These are phyloP conservation scores for Mycena vitilis DNA, from an alignment of 768 basidiomycete species.

Conservation along the genomic window DNA sequence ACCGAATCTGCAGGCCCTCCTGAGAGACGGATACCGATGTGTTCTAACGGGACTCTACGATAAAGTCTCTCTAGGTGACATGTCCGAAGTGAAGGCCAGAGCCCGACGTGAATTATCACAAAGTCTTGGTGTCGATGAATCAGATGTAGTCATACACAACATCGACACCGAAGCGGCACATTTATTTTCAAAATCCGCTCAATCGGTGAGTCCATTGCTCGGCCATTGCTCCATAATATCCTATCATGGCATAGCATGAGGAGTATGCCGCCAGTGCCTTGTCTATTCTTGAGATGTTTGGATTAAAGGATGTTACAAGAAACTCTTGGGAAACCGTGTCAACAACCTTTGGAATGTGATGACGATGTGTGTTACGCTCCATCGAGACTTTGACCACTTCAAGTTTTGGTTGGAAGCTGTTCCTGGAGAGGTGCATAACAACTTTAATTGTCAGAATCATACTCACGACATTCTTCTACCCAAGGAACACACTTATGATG, in stretches of 20 bases:
- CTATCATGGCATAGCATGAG: conserved; percentile 7
- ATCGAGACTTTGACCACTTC: conserved; percentile 20
- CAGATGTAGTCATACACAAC: not conserved
- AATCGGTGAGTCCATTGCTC: conserved; percentile 1
- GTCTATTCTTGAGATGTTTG: conserved; percentile 28
- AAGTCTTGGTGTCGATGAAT: no score
- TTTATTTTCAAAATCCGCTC: conserved; percentile 27
- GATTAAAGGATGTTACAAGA: not conserved
- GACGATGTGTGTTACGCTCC: conserved; percentile 21
- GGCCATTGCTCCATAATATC: not conserved
- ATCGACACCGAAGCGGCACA: conserved; percentile 25
- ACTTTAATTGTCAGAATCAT: not conserved
- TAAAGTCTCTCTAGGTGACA: not conserved
- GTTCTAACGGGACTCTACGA: conserved; percentile 32
- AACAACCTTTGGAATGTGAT: conserved; percentile 30
- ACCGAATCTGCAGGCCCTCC: conserved; percentile 20
- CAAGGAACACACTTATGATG: conserved; percentile 16
- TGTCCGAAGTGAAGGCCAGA: conserved; percentile 12
- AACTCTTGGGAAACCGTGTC: conserved; percentile 15
- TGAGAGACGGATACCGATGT: conserved; percentile 33
- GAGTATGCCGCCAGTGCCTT: conserved; percentile 8
- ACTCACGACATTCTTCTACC: conserved; percentile 1
- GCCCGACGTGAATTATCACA: not conserved
- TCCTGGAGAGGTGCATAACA: conserved; percentile 17
- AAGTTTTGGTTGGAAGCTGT: conserved; percentile 30